phyloP scores from a whole-genome alignment of 2,329 filamentous ascomycete species.

The Ophiostoma ips region DNA sequence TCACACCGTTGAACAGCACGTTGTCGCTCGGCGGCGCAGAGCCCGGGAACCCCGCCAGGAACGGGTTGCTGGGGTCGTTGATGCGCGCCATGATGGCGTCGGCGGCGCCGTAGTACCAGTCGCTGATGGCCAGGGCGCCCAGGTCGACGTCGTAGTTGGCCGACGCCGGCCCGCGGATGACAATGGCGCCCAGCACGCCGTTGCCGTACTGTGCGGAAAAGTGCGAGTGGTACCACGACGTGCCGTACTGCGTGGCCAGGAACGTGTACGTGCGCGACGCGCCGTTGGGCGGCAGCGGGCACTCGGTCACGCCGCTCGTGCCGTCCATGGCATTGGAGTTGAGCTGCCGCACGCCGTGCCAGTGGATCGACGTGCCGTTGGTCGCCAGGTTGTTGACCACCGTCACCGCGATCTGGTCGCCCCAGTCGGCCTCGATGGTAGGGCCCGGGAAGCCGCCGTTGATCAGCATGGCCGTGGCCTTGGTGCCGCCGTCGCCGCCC shows the following conservation, averaged over 20 bases:
- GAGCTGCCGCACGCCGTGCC: conserved; percentile 33
- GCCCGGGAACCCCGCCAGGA: conserved; percentile 13
- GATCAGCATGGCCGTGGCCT: conserved; percentile 15
- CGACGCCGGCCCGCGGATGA: conserved; percentile 29
- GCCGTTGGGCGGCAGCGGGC: conserved; percentile 23
- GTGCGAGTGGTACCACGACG: conserved; percentile 35
- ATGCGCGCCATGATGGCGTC: conserved; percentile 17
- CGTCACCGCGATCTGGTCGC: conserved; percentile 40
- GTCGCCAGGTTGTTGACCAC: conserved; percentile 48
- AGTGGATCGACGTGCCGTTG: conserved; percentile 33
- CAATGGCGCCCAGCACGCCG: conserved; percentile 34
- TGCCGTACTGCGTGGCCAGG: conserved; percentile 24
- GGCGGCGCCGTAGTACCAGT: conserved; percentile 33
- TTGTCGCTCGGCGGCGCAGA: conserved; percentile 22
- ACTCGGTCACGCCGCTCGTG: conserved; percentile 30
- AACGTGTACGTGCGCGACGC: conserved; percentile 23
- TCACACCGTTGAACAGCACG: conserved; percentile 29
- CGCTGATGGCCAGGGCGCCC: conserved; percentile 34
- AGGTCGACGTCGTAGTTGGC: conserved; percentile 36
- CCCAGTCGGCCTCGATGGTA: conserved; percentile 25
- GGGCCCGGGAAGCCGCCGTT: conserved; percentile 10
- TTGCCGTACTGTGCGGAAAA: conserved; percentile 33
- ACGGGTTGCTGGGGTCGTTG: conserved; percentile 14
- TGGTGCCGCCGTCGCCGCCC: conserved; percentile 12
- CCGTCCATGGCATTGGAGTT: conserved; percentile 30